These are phyloP conservation scores for Teunomyces kruisii DNA, from an alignment of 805 yeast genomes.

Conservation along the genomic window DNA sequence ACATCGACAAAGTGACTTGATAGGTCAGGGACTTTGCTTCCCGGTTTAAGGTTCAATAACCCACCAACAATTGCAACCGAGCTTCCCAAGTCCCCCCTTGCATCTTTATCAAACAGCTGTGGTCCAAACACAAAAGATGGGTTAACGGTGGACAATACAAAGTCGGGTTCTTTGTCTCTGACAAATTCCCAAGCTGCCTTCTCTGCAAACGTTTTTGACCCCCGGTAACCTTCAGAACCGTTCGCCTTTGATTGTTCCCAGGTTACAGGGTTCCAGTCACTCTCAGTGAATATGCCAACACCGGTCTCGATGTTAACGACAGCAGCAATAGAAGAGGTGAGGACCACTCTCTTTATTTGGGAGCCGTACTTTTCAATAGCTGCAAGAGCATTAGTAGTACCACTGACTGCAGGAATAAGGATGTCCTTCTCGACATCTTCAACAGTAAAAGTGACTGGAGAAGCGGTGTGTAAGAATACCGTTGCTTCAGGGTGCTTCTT, in stretches of 20 bases:
- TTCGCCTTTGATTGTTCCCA: conserved; percentile 14
- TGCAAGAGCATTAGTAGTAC: conserved; percentile 51
- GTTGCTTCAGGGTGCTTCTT: conserved; percentile 49
- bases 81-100: conserved; percentile 10
- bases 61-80: conserved; percentile 12
- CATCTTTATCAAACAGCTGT: conserved; percentile 14
- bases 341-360: conserved; percentile 42
- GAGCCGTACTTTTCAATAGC: conserved; percentile 46
- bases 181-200: conserved; percentile 17
- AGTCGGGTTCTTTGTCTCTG: conserved; percentile 6
- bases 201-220: conserved; percentile 13
- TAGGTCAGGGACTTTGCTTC: not conserved
- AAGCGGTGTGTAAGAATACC: conserved; percentile 60
- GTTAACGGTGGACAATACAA: conserved; percentile 6
- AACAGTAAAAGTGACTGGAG: conserved; percentile 51
- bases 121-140: conserved; percentile 28
- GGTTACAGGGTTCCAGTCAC: conserved; percentile 14
- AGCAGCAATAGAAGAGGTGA: conserved; percentile 59
- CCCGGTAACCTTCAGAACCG: conserved; percentile 12
- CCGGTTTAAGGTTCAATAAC: conserved; percentile 8
- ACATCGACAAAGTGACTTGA: conserved; percentile 22
- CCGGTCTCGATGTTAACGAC: conserved; percentile 31
- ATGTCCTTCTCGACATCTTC: conserved; percentile 50
- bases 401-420: conserved; percentile 55
- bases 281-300: conserved; percentile 9